Conservation (phyloP, 2,329 filamentous ascomycete genomes). For the Arthrobotrys musiformis region DNA sequence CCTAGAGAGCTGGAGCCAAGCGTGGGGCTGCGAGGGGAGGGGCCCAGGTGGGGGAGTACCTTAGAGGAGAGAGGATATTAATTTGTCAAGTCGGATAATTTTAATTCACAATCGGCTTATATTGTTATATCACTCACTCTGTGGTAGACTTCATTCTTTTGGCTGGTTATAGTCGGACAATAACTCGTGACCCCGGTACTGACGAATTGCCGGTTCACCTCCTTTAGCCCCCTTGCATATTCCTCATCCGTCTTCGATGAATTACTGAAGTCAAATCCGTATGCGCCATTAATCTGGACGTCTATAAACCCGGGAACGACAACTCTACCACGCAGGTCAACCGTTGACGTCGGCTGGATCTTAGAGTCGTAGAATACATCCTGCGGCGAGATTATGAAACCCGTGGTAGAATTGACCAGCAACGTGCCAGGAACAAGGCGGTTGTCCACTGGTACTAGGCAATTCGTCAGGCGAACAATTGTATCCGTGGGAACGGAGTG, state of each 20-base stretch:
- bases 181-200: constrained; percentile 76
- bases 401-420: constrained; percentile 85
- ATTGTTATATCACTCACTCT: constrained; percentile 67
- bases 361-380: constrained; percentile 75
- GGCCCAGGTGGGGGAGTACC: constrained; percentile 80
- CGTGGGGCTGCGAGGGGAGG: constrained; percentile 71
- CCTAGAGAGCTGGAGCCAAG: constrained; percentile 87
- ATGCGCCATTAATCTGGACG: constrained; percentile 89
- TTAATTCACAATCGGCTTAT: no score
- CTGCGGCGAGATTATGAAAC: constrained; percentile 81
- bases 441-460: constrained; percentile 76
- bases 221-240: constrained; percentile 77
- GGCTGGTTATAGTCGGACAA: constrained; percentile 81
- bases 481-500: constrained; percentile 46
- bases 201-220: constrained; percentile 77
- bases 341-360: constrained; percentile 75
- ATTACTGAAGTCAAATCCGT: constrained; percentile 79
- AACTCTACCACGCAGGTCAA: constrained; percentile 85
- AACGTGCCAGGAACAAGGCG: constrained; percentile 79
- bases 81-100: neutral
- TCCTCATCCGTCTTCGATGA: constrained; percentile 73
- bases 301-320: constrained; percentile 88
- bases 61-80: constrained; percentile 60
- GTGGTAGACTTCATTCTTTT: constrained; percentile 82
- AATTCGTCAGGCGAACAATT: constrained; percentile 91